Base-by-base conservation (phyloP, 192 early-diverging fungal species). In the Rhizoclosmatium globosum region DNA sequence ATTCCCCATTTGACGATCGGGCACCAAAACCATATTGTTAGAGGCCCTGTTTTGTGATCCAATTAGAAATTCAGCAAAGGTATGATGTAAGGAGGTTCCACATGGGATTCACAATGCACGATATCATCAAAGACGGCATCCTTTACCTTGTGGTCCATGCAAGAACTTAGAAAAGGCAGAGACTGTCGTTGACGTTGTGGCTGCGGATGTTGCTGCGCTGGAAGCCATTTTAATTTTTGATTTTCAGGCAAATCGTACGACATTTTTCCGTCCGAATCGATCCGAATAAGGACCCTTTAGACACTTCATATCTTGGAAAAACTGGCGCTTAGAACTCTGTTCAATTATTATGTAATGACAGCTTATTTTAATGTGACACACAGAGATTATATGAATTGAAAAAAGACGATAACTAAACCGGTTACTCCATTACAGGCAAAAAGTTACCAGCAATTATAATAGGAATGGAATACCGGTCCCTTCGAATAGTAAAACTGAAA, bases 51-150 rank as follows among this genome's bases (percentile, higher is more conserved):
- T 67, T 89, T 84, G 62, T 96, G 97, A 0, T 95, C 95, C 96
- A 96, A 99, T 82, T 98, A 99, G 84, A 94, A 94, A 74, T 98
- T 92, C 61, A 96, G 98, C 87, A 97, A 96, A 74, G 97, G 71
- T 95, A 95, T 93, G 76, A 31, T 9, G 56, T 64, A 47, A 39
- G 3, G 21, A 61, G 38, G 39, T 59, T 42, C 7, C 15, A 13
- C 13, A 23, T 38, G 38, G 7, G 69, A 7, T n/a, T 38, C 42
- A 2, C 31, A 43, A 23, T 23, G 0, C n/a, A 50, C 23, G 44
- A 15, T 4, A 3, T 39, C n/a, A 47, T 38, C 19, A 41, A 11
- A 45, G 80, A 19, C 38, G 42, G 56, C 9, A 0, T 68, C 6
- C 43, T 9, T 46, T 45, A 87, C 89, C 87, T 21, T 87, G 87